Percentiles rank a stretch among this genome's conserved stretches.
Evolutionary conservation across 306 rosid species (phyloP).

Genomic region (Cicer cuneatum): DNA sequence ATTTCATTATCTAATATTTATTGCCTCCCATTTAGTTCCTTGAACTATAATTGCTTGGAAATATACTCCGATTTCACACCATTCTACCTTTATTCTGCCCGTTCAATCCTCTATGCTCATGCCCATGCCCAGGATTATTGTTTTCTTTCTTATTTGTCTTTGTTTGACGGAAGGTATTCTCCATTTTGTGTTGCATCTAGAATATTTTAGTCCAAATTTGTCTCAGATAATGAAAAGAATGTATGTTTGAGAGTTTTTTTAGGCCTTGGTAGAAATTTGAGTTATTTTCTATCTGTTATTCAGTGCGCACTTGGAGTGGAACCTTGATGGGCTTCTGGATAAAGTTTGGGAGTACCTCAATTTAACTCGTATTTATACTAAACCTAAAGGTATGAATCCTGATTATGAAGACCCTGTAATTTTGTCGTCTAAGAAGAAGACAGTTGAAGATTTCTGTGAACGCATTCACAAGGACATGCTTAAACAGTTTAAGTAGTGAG

Average conservation of each 20-base stretch:
- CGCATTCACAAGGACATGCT: slow-evolving; percentile 95
- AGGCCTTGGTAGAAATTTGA: slow-evolving; percentile 8
- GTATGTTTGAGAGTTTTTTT: slow-evolving; percentile 9
- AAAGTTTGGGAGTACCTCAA: slow-evolving; percentile 90
- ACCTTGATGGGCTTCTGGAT: slow-evolving; percentile 95
- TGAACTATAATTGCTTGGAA: slow-evolving; percentile 10
- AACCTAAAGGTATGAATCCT: slow-evolving; percentile 99
- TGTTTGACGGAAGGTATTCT: not conserved
- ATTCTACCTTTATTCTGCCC: not conserved
- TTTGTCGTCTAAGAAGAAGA: slow-evolving; percentile 83
- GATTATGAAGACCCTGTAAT: slow-evolving; percentile 99
- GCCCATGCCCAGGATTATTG: not conserved
- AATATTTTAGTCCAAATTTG: slow-evolving; percentile 4
- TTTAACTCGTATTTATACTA: slow-evolving; percentile 94
- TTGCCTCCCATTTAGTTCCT: slow-evolving; percentile 21
- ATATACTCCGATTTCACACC: not conserved
- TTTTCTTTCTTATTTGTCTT: slow-evolving; percentile 3
- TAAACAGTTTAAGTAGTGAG: slow-evolving; percentile 95
- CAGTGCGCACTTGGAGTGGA: slow-evolving; percentile 99
- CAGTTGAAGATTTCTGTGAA: slow-evolving; percentile 90
- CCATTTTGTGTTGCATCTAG: slow-evolving; percentile 23
- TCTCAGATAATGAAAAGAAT: not conserved
- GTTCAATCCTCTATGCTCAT: slow-evolving; percentile 9
- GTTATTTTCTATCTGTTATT: slow-evolving; percentile 49
- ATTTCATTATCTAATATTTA: slow-evolving; percentile 1